A percentile compares a stretch with the other conserved stretches of the same genome.
Conservation (phyloP, 306 rosid genomes). For the Quillaja saponaria region DNA sequence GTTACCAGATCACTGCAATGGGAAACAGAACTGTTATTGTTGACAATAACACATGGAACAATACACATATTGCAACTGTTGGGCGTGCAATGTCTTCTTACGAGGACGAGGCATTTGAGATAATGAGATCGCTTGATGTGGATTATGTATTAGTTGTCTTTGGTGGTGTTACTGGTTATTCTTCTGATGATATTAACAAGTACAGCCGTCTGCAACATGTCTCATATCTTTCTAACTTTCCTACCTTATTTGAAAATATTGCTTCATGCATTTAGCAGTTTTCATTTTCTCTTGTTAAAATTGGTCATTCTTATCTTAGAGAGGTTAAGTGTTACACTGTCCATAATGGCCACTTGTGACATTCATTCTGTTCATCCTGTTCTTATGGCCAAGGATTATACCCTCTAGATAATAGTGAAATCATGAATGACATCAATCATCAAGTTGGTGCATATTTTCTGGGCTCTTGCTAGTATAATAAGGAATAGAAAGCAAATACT, state of each 20-base stretch:
- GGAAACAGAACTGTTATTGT: constrained; percentile 99
- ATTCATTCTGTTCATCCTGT: not conserved
- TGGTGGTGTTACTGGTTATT: constrained; percentile 98
- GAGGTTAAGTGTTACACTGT: constrained; percentile 5
- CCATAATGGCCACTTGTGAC: constrained; percentile 2
- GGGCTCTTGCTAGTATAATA: constrained; percentile 13
- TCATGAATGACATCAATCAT: not conserved
- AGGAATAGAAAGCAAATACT: constrained; percentile 3
- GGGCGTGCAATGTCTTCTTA: constrained; percentile 99
- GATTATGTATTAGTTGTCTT: constrained; percentile 95
- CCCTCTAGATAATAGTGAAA: not conserved
- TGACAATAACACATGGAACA: constrained; percentile 99
- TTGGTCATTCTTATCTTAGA: constrained; percentile 19
- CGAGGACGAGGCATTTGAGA: constrained; percentile 94
- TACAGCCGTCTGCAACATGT: constrained; percentile 47
- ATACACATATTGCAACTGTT: constrained; percentile 98
- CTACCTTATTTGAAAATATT: constrained; percentile 6
- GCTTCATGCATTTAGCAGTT: constrained; percentile 7
- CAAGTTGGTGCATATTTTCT: constrained; percentile 22
- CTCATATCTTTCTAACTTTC: constrained; percentile 9
- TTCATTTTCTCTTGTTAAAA: not conserved
- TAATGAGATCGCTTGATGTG: constrained; percentile 91
- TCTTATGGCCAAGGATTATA: constrained; percentile 10
- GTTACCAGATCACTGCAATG: constrained; percentile 98
- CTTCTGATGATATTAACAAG: constrained; percentile 99